These are phyloP conservation scores for sunflower (Helianthus annuus) DNA, from an alignment of 129 eudicot genomes.

Conservation along the genomic window DNA sequence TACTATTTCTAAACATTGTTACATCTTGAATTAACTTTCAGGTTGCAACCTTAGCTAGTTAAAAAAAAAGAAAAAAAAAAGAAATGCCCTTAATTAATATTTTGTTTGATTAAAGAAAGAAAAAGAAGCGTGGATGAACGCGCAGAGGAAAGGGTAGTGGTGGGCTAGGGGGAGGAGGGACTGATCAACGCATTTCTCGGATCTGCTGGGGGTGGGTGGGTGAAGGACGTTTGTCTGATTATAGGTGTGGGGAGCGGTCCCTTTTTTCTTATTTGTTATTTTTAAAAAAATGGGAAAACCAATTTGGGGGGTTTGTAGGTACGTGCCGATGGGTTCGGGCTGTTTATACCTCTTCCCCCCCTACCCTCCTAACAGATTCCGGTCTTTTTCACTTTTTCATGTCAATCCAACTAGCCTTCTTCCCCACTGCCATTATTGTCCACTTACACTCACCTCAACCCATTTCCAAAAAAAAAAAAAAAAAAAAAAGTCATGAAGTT, in stretches of 20 bases:
- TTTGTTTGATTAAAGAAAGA: not conserved
- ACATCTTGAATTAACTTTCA: too few relatives aligned
- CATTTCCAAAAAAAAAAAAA: too few relatives aligned
- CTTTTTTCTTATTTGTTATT: not conserved
- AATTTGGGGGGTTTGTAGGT: slow-evolving; percentile 23
- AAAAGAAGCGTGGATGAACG: not conserved
- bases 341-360: slow-evolving; percentile 18
- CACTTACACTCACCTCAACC: not conserved
- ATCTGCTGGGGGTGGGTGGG: slow-evolving; percentile 51
- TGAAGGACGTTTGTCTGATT: slow-evolving; percentile 35
- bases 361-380: slow-evolving; percentile 28
- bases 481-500: too few relatives aligned
- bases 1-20: too few relatives aligned
- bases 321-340: slow-evolving; percentile 37
- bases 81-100: not conserved
- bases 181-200: slow-evolving; percentile 76
- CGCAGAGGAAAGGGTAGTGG: slow-evolving; percentile 10
- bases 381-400: slow-evolving; percentile 31
- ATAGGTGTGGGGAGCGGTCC: not conserved
- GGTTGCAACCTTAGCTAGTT: not conserved
- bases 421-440: slow-evolving; percentile 28
- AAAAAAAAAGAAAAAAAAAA: not conserved
- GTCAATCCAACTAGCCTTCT: slow-evolving; percentile 17
- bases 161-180: slow-evolving; percentile 35
- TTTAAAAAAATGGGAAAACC: not conserved